A percentile compares a stretch with the other conserved stretches of the same genome.
Evolutionary conservation across 2,329 filamentous ascomycete genomes (phyloP).

Genomic region (Blumeriella jaapii): DNA sequence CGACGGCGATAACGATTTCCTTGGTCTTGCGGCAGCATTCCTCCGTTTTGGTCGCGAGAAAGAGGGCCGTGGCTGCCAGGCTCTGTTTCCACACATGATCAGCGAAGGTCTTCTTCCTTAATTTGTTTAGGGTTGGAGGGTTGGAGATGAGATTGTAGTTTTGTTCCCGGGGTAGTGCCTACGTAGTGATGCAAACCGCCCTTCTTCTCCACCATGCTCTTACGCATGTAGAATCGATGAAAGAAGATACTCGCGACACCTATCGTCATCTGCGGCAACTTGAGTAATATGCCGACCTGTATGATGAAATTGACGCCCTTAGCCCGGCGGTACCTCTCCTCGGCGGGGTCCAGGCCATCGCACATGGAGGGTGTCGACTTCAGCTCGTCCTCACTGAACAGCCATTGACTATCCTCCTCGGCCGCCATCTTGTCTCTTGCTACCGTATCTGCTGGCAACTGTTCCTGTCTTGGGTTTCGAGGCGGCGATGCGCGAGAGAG

Average conservation of each 20-base stretch:
- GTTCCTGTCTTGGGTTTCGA: constrained; percentile 4
- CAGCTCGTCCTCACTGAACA: constrained; percentile 76
- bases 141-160: constrained; percentile 3
- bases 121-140: constrained; percentile 6
- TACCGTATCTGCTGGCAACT: constrained; percentile 1
- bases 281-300: constrained; percentile 84
- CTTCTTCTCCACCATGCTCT: constrained; percentile 64
- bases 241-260: constrained; percentile 91
- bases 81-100: constrained; percentile 36
- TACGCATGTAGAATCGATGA: constrained; percentile 90
- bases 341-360: constrained; percentile 64
- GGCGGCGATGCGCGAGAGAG: constrained; percentile 44
- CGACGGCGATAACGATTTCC: constrained; percentile 86
- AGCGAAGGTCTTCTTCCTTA: constrained; percentile 3
- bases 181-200: constrained; percentile 84
- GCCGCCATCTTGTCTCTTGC: constrained; percentile 27
- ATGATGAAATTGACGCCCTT: constrained; percentile 97
- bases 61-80: constrained; percentile 82
- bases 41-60: constrained; percentile 93
- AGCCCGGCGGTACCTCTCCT: constrained; percentile 70
- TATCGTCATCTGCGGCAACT: constrained; percentile 82
- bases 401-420: constrained; percentile 57
- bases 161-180: constrained; percentile 28
- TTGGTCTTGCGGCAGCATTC: constrained; percentile 95
- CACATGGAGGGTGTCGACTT: constrained; percentile 71